Base-by-base conservation (phyloP, 2,329 filamentous ascomycete species). In the Paraphaeosphaeria sporulosa region DNA sequence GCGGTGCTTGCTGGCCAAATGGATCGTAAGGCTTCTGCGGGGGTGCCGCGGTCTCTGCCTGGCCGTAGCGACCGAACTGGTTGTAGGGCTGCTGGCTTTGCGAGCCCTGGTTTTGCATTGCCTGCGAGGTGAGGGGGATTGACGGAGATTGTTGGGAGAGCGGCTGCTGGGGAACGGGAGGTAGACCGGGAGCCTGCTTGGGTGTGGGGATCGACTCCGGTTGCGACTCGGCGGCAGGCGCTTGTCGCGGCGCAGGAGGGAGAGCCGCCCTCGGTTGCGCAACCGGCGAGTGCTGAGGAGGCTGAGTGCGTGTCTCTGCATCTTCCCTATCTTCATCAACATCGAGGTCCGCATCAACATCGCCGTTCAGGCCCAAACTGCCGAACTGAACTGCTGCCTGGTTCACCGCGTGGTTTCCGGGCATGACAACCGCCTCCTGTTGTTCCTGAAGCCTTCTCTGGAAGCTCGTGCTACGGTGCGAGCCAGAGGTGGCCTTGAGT, bases 401-500 rank as follows among this genome's bases (percentile, higher is more conserved):
- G 76, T 98, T 94, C 30, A 99, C 91, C 55, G 95, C 94, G 68
- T 95, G 93, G 82, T 97, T 97, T 61, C 92, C 93, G 48, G 95
- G 95, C 94, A 99, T 97, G 66, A 97, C 93, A 43, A 99, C 95
- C 60, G 95, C 93, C 81, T 99, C 95, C 79, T 97, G 94, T 76
- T 99, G 95, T 71, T 98, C 94, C 72, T 96, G 85, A 56, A 97
- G 86, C 71, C 93, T 91, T 67, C 94, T 89, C 77, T 96, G 91
- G 78, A 91, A 93, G 80, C 90, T 94, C 21, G 92, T 87, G 57
- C 88, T 89, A 62, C 94, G 91, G 61, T 84, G 82, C 59, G 85
- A 71, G 34, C 78, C 79, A 32, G 86, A 82, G 63, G 89, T 90
- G 13, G 91, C 91, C 82, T 96, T 97, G 71, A 91, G 84, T 27